phyloP scores from a whole-genome alignment of 257 asterid species.

The Solanum piurae region DNA sequence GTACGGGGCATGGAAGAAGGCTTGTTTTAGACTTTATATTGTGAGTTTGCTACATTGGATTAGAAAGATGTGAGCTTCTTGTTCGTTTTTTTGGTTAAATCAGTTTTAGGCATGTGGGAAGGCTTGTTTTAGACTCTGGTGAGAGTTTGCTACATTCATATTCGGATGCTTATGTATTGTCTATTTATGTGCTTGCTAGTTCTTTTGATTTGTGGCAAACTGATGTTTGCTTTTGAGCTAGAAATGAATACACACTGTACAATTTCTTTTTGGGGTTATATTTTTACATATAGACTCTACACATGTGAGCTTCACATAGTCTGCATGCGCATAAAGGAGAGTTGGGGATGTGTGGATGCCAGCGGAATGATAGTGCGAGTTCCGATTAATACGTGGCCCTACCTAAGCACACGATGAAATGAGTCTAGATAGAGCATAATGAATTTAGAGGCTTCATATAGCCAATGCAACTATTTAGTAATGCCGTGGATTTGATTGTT shows the following conservation, averaged over 20 bases:
- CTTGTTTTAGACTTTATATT: background rate
- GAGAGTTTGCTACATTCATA: background rate
- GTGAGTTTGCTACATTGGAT: background rate
- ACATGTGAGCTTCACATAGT: background rate
- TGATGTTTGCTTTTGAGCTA: background rate
- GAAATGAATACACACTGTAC: background rate
- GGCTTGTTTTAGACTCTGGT: background rate
- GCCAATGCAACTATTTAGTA: background rate
- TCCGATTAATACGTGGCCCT: background rate
- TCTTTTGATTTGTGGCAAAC: background rate
- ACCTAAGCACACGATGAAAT: background rate
- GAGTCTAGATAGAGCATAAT: background rate
- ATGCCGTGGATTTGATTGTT: background rate
- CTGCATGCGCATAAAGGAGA: background rate
- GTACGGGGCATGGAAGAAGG: background rate
- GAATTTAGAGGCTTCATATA: background rate
- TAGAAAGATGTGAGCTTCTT: background rate
- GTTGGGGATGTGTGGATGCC: background rate
- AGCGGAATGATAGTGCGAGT: background rate
- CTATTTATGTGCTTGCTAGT: background rate
- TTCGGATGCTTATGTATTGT: background rate
- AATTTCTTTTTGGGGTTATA: background rate
- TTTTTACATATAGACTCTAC: background rate
- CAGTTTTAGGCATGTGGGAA: background rate
- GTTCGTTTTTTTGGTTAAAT: background rate